These are phyloP conservation scores for Biscogniauxia marginata DNA, from an alignment of 2,329 filamentous ascomycete species.

Conservation along the genomic window DNA sequence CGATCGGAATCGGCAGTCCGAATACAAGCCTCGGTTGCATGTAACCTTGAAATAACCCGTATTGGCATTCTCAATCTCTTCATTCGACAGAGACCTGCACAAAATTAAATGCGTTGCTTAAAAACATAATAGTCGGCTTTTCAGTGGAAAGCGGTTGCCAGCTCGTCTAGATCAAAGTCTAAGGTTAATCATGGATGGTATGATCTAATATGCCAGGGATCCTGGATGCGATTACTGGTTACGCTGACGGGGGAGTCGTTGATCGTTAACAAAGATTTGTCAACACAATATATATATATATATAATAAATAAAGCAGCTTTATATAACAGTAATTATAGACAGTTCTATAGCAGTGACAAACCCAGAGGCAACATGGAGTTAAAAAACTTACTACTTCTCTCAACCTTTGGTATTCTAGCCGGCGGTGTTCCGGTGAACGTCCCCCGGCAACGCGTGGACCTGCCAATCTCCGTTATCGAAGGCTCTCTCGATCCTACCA, in stretches of 20 bases:
- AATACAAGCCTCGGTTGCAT: not conserved
- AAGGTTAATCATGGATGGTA: not conserved
- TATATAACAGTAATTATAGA: not conserved
- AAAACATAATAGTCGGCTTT: not conserved
- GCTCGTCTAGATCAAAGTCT: not conserved
- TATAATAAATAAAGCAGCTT: not conserved
- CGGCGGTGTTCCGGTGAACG: not conserved
- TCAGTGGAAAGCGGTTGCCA: not conserved
- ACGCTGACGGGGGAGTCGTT: not conserved
- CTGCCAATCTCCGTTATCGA: slow-evolving; percentile 5
- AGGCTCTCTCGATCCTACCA: not conserved
- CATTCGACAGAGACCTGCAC: not conserved
- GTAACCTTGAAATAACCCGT: not conserved
- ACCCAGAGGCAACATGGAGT: slow-evolving; percentile 1
- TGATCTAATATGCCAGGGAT: not conserved
- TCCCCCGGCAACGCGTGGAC: not conserved
- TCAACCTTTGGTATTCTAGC: not conserved
- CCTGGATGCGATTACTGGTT: not conserved
- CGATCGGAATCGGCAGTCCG: not conserved
- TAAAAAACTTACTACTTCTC: not conserved
- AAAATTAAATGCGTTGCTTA: not conserved
- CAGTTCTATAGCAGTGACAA: not conserved
- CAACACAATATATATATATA: not conserved
- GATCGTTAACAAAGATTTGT: not conserved
- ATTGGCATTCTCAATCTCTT: not conserved